phyloP scores from a whole-genome alignment of 2,329 filamentous ascomycete genomes.

The Colletotrichum magnum region DNA sequence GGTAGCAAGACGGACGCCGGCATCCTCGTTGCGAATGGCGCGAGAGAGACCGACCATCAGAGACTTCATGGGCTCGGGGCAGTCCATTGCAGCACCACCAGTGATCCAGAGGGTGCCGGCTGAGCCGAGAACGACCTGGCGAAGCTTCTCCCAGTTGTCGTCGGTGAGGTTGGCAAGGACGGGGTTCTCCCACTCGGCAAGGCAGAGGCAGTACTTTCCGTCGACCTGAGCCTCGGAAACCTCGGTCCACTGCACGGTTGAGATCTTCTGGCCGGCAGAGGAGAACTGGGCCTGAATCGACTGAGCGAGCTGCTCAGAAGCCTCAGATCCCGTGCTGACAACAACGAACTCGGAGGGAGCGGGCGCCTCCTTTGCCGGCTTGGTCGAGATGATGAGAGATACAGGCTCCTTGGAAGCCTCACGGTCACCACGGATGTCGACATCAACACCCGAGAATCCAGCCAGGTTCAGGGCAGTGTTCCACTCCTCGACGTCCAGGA shows the following conservation, averaged over 20 bases:
- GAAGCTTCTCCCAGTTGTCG: constrained; percentile 28
- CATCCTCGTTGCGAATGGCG: constrained; percentile 41
- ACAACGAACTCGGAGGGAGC: constrained; percentile 19
- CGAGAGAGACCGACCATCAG: constrained; percentile 38
- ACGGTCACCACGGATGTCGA: constrained; percentile 32
- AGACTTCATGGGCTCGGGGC: constrained; percentile 30
- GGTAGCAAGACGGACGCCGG: constrained; percentile 31
- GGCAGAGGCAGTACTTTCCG: constrained; percentile 28
- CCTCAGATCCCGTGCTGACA: constrained; percentile 17
- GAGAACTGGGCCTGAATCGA: constrained; percentile 14
- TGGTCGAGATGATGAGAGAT: constrained; percentile 34
- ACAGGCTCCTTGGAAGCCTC: constrained; percentile 35
- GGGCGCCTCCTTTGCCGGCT: constrained; percentile 16
- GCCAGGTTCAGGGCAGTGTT: constrained; percentile 24
- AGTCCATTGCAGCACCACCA: constrained; percentile 35
- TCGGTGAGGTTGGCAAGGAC: constrained; percentile 16
- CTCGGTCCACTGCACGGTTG: constrained; percentile 1
- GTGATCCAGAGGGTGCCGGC: constrained; percentile 38
- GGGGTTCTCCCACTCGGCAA: constrained; percentile 29
- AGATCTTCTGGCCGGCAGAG: background rate
- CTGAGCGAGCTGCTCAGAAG: constrained; percentile 8
- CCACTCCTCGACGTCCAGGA: constrained; percentile 32
- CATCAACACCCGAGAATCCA: constrained; percentile 39
- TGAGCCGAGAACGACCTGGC: constrained; percentile 25
- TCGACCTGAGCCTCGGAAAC: constrained; percentile 2